These are phyloP conservation scores for Metschnikowia noctiluminum DNA, from an alignment of 805 yeast genomes.

Conservation along the genomic window DNA sequence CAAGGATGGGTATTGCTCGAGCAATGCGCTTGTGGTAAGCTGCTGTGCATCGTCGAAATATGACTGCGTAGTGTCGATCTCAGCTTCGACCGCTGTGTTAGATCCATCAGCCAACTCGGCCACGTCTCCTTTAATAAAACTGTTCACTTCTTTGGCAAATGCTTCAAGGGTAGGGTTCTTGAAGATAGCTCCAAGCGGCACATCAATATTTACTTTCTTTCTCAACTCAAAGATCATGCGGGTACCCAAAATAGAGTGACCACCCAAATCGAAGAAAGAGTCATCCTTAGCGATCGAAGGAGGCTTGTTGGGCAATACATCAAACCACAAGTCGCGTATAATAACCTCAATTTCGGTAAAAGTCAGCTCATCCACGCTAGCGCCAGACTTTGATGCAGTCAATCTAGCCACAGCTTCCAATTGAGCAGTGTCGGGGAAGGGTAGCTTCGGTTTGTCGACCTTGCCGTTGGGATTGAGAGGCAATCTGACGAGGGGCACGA, in stretches of 20 bases:
- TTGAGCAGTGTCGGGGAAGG: conserved; percentile 90
- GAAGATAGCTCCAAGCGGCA: conserved; percentile 89
- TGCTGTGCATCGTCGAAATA: conserved; percentile 76
- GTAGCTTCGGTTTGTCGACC: conserved; percentile 94
- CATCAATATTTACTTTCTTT: conserved; percentile 68
- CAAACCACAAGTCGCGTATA: conserved; percentile 81
- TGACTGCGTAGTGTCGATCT: conserved; percentile 14
- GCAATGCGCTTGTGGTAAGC: conserved; percentile 40
- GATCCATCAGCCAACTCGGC: conserved; percentile 38
- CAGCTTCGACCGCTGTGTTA: conserved; percentile 24
- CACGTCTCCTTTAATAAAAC: conserved; percentile 48
- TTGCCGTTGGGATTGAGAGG: conserved; percentile 98
- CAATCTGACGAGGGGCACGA: conserved; percentile 79
- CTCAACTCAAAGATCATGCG: conserved; percentile 93
- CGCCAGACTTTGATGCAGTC: conserved; percentile 38
- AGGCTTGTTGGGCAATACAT: conserved; percentile 81
- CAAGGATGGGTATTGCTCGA: conserved; percentile 45
- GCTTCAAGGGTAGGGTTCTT: conserved; percentile 80
- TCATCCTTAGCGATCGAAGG: conserved; percentile 73
- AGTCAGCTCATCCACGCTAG: conserved; percentile 39
- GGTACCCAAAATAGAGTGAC: conserved; percentile 96
- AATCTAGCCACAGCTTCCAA: conserved; percentile 65
- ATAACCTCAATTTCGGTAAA: conserved; percentile 64
- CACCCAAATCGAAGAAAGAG: conserved; percentile 95
- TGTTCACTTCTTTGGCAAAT: conserved; percentile 72